These are phyloP conservation scores for Rhododendron molle DNA, from an alignment of 148 eudicot genomes.

Conservation along the genomic window DNA sequence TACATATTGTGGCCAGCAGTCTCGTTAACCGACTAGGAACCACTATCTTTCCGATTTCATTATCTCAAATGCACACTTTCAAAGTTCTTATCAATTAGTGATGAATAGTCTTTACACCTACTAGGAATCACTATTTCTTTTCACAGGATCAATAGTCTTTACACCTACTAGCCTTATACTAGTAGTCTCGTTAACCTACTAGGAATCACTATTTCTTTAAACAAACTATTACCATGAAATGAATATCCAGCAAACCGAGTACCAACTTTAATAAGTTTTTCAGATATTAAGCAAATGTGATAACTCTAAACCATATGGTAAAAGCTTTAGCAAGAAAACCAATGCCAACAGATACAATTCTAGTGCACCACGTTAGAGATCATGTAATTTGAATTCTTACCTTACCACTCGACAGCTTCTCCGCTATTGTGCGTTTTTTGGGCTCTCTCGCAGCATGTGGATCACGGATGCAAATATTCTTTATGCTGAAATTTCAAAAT, in stretches of 20 bases:
- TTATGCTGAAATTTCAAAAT: constrained; percentile 38
- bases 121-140: no score
- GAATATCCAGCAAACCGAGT: no score
- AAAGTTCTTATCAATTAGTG: no score
- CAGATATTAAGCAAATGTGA: background rate
- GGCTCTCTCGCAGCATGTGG: constrained; percentile 46
- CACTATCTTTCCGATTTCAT: no score
- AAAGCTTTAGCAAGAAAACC: background rate
- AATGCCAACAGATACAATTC: background rate
- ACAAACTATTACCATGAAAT: background rate
- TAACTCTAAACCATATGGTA: background rate
- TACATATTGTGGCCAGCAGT: no score
- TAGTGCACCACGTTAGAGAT: background rate
- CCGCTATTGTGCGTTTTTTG: constrained; percentile 42
- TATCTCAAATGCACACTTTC: no score
- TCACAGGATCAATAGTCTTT: background rate
- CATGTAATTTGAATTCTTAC: constrained; percentile 29
- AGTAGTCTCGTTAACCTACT: background rate
- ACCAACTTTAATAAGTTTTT: background rate
- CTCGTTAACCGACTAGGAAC: no score
- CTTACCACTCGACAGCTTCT: constrained; percentile 67
- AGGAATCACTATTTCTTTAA: background rate
- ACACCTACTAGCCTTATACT: background rate
- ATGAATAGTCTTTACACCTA: no score
- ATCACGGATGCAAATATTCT: constrained; percentile 61